Base-by-base conservation (phyloP, 2,329 filamentous ascomycete species). In the Cordyceps cicadae region DNA sequence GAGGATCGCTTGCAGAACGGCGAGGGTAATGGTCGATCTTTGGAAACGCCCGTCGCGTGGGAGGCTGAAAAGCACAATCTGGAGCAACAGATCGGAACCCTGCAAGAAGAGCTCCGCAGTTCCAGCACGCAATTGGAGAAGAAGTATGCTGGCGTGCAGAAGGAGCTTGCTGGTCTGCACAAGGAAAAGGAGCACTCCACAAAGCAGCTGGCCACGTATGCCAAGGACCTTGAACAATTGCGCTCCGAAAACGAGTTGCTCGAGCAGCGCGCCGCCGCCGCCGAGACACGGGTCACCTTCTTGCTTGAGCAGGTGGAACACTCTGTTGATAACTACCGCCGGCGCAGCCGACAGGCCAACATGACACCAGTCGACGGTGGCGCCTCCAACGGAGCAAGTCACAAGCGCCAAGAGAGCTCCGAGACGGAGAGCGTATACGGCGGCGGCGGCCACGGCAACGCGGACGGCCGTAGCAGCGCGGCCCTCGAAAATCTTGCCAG, bases 301-400 rank as follows among this genome's bases (percentile, higher is more conserved):
- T 85, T 99, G 54, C 85, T 99, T 14, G 92, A 97, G 72, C 93
- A 97, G 70, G 92, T 99, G 43, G 93, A 96, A 73, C 86, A 87
- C 46, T 96, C 91, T 4, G 94, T 99, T 17, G 92, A 94, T 74
- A 96, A 90, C 71, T 97, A 97, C 74, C 89, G 94, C 60, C 89
- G 94, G 46, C 91, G 83, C 62, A 87, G 84, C 67, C 81, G 87
- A 45, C 82, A 85, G 64, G 73, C 73, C 53, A 76, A 74, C 63
- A 84, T 77, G 72, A 79, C 79, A 69, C 81, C 74, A 52, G 82
- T 78, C 51, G 84, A 78, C 15, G 21, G n/a, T 5, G 65, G 64
- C 54, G 65, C 64, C 55, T 65, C 71, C 46, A 78, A 77, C 46
- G 76, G 54, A 5, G 61, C 73, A 24, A 75, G 76, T 14, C 81